Percentiles rank a stretch among this genome's conserved stretches.
These are phyloP conservation scores for Solanum sejunctum DNA, from an alignment of 257 asterid species.

Conservation along the genomic window DNA sequence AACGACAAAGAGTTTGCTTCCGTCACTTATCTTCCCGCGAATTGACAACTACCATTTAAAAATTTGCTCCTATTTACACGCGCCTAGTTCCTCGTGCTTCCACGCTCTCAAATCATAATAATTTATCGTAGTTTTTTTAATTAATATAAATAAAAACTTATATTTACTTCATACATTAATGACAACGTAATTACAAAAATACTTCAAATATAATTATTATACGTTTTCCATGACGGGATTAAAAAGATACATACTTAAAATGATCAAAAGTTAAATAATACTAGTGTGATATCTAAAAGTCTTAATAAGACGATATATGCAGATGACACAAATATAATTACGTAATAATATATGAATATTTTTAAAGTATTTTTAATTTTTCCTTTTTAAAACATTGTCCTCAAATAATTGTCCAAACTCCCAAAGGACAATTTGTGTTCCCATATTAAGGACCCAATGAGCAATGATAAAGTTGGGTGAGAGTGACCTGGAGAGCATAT, in stretches of 20 bases:
- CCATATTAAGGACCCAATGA: neutral
- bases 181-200: neutral
- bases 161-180: neutral
- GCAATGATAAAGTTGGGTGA: constrained; percentile 24
- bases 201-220: too few relatives aligned
- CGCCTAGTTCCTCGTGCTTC: neutral
- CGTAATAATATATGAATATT: too few relatives aligned
- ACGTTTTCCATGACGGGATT: too few relatives aligned
- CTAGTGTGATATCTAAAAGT: too few relatives aligned
- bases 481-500: constrained; percentile 60
- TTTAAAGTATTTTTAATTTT: too few relatives aligned
- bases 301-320: too few relatives aligned
- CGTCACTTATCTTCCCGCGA: constrained; percentile 37
- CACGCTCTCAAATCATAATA: neutral
- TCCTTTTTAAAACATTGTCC: neutral
- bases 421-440: neutral
- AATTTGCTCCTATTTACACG: neutral
- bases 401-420: neutral
- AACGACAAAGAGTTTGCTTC: constrained; percentile 12
- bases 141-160: neutral
- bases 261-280: too few relatives aligned
- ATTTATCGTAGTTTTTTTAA: neutral
- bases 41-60: constrained; percentile 10
- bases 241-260: too few relatives aligned
- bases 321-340: too few relatives aligned